Conservation (phyloP, 495 filamentous ascomycete genomes). For the Neurospora sp. region DNA sequence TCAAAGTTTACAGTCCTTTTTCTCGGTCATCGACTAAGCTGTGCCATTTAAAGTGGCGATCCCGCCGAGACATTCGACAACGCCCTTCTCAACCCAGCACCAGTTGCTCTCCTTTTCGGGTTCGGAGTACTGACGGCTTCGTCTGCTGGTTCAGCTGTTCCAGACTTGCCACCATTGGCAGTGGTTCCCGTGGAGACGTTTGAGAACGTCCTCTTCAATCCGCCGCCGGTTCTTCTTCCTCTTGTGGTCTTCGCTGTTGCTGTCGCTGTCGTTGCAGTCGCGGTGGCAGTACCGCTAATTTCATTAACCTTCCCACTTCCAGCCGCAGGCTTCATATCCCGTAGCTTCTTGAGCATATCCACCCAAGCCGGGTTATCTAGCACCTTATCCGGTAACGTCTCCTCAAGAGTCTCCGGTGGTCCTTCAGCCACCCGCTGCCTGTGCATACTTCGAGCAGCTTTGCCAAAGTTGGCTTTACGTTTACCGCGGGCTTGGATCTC, state of each 20-base stretch:
- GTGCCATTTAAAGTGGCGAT: background rate
- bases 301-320: background rate
- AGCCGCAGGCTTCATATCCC: background rate
- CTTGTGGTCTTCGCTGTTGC: background rate
- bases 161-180: background rate
- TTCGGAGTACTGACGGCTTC: background rate
- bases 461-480: slow-evolving; percentile 32
- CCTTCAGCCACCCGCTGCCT: slow-evolving; percentile 15
- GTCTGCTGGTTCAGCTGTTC: background rate
- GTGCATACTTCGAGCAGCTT: slow-evolving; percentile 24
- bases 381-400: slow-evolving; percentile 20
- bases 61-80: background rate
- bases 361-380: slow-evolving; percentile 19
- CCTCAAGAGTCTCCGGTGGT: slow-evolving; percentile 7
- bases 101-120: background rate
- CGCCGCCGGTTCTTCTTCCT: background rate
- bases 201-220: background rate
- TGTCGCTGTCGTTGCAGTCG: background rate
- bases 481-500: slow-evolving; percentile 33
- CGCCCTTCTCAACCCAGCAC: background rate
- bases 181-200: background rate
- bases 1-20: background rate
- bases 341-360: background rate
- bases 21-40: background rate
- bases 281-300: background rate